A percentile compares a stretch with the other conserved stretches of the same genome.
Evolutionary conservation across 192 early-diverging fungal genomes (phyloP).

Genomic region (Coemansia sp.): DNA sequence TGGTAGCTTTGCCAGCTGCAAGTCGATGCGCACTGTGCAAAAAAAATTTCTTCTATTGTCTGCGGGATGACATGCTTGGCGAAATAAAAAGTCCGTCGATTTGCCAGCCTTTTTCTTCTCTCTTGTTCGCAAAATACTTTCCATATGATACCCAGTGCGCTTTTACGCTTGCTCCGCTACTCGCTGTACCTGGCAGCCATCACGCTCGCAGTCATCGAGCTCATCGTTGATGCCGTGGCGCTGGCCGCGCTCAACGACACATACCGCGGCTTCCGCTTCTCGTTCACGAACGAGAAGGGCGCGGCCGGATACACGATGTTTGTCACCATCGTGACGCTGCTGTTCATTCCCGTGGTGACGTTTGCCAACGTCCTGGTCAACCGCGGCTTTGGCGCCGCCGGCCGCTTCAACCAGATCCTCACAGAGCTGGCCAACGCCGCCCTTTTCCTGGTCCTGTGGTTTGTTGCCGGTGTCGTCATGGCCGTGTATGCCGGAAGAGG

Average conservation of each 20-base stretch:
- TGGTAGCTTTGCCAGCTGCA: neutral
- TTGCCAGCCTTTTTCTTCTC: slow-evolving; percentile 2
- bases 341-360: slow-evolving; percentile 21
- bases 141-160: slow-evolving; percentile 8
- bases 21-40: too few species aligned
- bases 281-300: slow-evolving; percentile 9
- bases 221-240: slow-evolving; percentile 41
- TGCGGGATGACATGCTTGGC: too few species aligned
- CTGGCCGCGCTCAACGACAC: slow-evolving; percentile 22
- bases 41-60: too few species aligned
- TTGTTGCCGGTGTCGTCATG: slow-evolving; percentile 40
- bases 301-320: slow-evolving; percentile 51
- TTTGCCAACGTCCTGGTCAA: slow-evolving; percentile 23
- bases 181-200: slow-evolving; percentile 26
- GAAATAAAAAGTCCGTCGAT: too few species aligned
- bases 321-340: slow-evolving; percentile 30
- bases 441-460: slow-evolving; percentile 25
- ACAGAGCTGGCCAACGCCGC: slow-evolving; percentile 14
- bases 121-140: neutral
- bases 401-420: slow-evolving; percentile 23
- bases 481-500: slow-evolving; percentile 25
- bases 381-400: slow-evolving; percentile 13
- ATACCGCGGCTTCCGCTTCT: neutral
- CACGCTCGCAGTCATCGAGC: slow-evolving; percentile 33
- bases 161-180: slow-evolving; percentile 33